These are phyloP conservation scores for Begonia peltatifolia DNA, from an alignment of 306 rosid genomes.

Conservation along the genomic window DNA sequence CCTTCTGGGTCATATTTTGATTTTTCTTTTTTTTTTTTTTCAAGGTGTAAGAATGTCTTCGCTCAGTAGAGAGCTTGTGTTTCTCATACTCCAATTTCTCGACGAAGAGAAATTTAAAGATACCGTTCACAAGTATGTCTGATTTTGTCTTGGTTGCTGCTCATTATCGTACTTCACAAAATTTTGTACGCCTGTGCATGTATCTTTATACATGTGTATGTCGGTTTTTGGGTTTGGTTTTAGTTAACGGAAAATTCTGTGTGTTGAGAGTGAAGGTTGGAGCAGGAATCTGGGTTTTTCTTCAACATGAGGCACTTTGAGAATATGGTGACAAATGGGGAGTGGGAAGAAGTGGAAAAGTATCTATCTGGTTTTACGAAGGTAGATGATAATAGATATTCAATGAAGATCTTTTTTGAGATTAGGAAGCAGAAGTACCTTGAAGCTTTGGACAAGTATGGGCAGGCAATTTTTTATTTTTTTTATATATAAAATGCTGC, in stretches of 20 bases:
- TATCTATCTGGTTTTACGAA: constrained; percentile 94
- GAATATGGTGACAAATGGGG: constrained; percentile 94
- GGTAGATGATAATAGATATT: constrained; percentile 96
- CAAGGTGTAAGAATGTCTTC: constrained; percentile 66
- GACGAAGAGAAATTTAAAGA: constrained; percentile 99
- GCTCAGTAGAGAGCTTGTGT: constrained; percentile 95
- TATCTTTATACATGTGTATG: not conserved
- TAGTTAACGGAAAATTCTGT: not conserved
- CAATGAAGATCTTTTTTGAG: constrained; percentile 98
- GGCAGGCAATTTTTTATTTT: not conserved
- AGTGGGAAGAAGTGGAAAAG: constrained; percentile 99
- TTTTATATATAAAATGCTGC: not conserved
- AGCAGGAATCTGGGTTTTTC: constrained; percentile 97
- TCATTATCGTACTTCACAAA: not conserved
- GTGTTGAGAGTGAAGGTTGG: constrained; percentile 65
- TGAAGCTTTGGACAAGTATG: constrained; percentile 94
- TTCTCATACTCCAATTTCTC: constrained; percentile 98
- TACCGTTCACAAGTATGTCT: constrained; percentile 76
- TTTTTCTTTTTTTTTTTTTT: no score
- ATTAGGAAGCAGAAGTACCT: constrained; percentile 96
- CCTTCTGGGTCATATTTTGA: constrained; percentile 9
- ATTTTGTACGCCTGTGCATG: not conserved
- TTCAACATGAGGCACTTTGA: constrained; percentile 95
- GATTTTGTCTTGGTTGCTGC: not conserved
- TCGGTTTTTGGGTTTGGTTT: constrained; percentile 3